Percentiles rank a stretch among this genome's conserved stretches.
phyloP scores from a whole-genome alignment of 768 basidiomycete genomes.

The Tricholoma matsutake region DNA sequence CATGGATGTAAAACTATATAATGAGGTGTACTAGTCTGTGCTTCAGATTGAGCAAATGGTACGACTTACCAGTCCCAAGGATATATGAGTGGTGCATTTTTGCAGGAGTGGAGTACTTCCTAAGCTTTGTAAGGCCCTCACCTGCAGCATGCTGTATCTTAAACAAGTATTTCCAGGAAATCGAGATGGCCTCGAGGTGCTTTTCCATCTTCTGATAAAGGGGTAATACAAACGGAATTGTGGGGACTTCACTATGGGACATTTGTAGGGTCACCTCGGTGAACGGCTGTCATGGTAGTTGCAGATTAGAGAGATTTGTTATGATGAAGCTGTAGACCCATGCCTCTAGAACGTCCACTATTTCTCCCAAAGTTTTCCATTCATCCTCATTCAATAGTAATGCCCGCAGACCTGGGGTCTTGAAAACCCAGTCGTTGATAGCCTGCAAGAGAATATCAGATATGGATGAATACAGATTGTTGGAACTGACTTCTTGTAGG shows the following conservation, averaged over 20 bases:
- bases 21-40: not conserved
- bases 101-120: constrained; percentile 5
- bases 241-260: constrained; percentile 13
- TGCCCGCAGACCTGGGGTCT: not conserved
- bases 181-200: not conserved
- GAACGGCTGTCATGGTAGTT: too few species aligned
- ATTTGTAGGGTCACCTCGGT: too few species aligned
- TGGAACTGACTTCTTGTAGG: too few species aligned
- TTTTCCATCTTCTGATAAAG: constrained; percentile 17
- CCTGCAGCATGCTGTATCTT: constrained; percentile 14
- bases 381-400: too few species aligned
- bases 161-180: not conserved
- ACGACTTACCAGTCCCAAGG: constrained; percentile 26
- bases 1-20: constrained; percentile 25
- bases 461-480: too few species aligned
- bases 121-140: constrained; percentile 15
- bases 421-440: too few species aligned
- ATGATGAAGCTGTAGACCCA: too few species aligned
- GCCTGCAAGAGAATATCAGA: too few species aligned
- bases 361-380: too few species aligned
- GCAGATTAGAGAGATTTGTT: too few species aligned
- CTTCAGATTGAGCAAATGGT: not conserved
- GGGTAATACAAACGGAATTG: constrained; percentile 29
- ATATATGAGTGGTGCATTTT: constrained; percentile 29
- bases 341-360: too few species aligned